phyloP scores from a whole-genome alignment of 164 flowering plant genomes.

The Vitis amurensis region DNA sequence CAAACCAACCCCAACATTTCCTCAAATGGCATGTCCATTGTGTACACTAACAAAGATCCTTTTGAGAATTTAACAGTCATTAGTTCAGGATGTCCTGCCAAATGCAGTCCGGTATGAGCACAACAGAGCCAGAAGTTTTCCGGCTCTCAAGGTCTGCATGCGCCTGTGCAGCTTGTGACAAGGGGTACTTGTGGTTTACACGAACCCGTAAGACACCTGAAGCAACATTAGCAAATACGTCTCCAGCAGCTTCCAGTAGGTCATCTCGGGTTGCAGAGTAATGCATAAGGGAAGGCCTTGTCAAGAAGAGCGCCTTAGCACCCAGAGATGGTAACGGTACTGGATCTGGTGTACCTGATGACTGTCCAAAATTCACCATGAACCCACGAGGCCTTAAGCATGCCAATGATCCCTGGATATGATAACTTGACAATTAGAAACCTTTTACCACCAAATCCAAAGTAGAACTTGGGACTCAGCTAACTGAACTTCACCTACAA shows the following conservation, averaged over 20 bases:
- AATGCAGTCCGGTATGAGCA: conserved; percentile 48
- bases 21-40: no score
- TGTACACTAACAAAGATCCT: no score
- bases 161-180: conserved; percentile 80
- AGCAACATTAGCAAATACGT: conserved; percentile 62
- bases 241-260: conserved; percentile 73
- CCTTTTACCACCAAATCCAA: no score
- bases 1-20: no score
- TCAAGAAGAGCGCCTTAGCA: conserved; percentile 69
- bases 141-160: conserved; percentile 78
- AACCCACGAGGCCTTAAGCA: conserved; percentile 79
- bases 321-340: conserved; percentile 71
- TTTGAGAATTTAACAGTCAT: no score
- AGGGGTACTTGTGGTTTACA: conserved; percentile 80
- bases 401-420: conserved; percentile 70
- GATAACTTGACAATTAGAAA: no score
- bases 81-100: no score
- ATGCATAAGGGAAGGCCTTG: conserved; percentile 70
- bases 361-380: conserved; percentile 87
- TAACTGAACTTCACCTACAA: no score
- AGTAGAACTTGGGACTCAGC: no score
- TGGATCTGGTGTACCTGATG: conserved; percentile 85
- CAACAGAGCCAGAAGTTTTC: conserved; percentile 78
- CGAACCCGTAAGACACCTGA: conserved; percentile 61
- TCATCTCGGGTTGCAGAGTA: conserved; percentile 68